Base-by-base conservation (phyloP, 495 filamentous ascomycete species). In the Lasiosphaeria hispida region DNA sequence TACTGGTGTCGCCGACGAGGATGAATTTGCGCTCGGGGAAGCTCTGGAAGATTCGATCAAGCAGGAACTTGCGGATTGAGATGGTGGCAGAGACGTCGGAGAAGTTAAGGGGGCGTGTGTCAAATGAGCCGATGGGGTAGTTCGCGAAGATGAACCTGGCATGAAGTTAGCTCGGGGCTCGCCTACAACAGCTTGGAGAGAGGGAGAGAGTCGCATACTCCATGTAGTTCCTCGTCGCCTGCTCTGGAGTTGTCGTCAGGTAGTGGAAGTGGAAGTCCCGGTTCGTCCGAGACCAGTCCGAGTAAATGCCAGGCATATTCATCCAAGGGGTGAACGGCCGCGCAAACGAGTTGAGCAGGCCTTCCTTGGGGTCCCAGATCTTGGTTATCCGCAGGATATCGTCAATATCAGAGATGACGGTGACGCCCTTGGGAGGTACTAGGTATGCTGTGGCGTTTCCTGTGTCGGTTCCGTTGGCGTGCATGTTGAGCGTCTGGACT, bases 371-470 rank as follows among this genome's bases (percentile, higher is more conserved):
- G 39, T 86, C 66, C 69, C 90, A 92, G 72, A 92, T 92, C 70
- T 90, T 88, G 47, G 89, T 92, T n/a, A 91, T 72, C 30, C 89
- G 85, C 0, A 92, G 81, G 60, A 91, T 89, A 68, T 92, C 89
- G 56, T 91, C 88, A 59, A 91, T 88, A 62, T 92, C 87, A 33
- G 83, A 86, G 54, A 91, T 75, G 47, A 90, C 77, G 9, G 87
- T 90, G 14, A 89, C 63, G 23, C 87, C 89, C 7, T 73, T 73
- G 0, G 82, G 68, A 2, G 88, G 87, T 1, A 91, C 85, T 1
- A 92, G 83, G 68, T 89, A 92, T 2, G 87, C 84, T 4, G 88
- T 92, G 15, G 84, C 80, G 63, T 92, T 92, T 43, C 89, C 88
- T 6, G 77, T 80, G 19, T 79, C 68, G 36, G 83, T 82, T 14